phyloP scores from a whole-genome alignment of 805 yeast species.

The Suhomyces xylopsoci region DNA sequence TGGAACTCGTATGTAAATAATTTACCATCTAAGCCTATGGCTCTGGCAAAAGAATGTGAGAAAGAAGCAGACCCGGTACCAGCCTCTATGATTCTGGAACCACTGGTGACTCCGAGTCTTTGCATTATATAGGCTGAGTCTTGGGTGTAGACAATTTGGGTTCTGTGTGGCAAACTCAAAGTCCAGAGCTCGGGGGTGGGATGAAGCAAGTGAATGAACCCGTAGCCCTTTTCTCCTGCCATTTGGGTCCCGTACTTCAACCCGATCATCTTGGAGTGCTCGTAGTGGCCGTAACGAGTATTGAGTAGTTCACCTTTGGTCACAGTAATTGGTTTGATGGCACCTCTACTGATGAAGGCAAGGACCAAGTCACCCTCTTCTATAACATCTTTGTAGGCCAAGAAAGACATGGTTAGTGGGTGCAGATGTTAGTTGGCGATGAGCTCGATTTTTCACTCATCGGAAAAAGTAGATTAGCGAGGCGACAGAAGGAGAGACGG shows the following conservation, averaged over 20 bases:
- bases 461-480: not conserved
- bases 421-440: not conserved
- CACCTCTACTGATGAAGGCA: conserved; percentile 79
- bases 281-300: conserved; percentile 87
- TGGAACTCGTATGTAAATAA: conserved; percentile 91
- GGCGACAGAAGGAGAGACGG: no score
- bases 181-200: conserved; percentile 98
- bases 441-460: not conserved
- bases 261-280: conserved; percentile 82
- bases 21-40: conserved; percentile 58
- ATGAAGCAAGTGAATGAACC: conserved; percentile 81
- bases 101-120: conserved; percentile 68
- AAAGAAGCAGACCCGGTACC: conserved; percentile 98
- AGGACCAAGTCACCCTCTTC: conserved; percentile 85
- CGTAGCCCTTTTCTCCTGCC: conserved; percentile 68
- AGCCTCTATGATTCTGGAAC: conserved; percentile 85
- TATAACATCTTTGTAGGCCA: conserved; percentile 60
- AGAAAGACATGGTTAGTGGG: conserved; percentile 43
- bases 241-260: conserved; percentile 81
- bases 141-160: conserved; percentile 95
- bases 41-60: conserved; percentile 87
- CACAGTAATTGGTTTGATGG: conserved; percentile 70
- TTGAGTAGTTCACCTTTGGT: conserved; percentile 60
- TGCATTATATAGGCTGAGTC: conserved; percentile 91
- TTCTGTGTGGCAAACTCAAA: conserved; percentile 90